These are phyloP conservation scores for Rhizopus sp. DNA, from an alignment of 371 early-diverging fungal species.

Conservation along the genomic window DNA sequence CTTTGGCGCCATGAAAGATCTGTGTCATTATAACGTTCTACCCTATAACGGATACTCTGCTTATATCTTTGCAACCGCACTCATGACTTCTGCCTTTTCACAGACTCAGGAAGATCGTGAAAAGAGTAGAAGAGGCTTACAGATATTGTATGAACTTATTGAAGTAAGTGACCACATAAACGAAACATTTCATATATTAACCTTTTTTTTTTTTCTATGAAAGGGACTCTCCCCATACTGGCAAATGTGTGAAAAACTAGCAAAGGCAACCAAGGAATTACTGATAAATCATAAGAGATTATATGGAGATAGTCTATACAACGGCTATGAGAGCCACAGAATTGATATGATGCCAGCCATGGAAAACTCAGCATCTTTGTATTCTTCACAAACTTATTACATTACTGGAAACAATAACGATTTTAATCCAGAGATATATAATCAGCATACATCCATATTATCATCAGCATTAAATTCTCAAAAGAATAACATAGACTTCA, in stretches of 20 bases:
- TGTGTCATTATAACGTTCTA: constrained; percentile 32
- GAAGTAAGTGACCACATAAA: constrained; percentile 13
- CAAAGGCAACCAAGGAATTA: constrained; percentile 41
- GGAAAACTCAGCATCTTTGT: too few species aligned
- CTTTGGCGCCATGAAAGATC: constrained; percentile 38
- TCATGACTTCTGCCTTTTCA: constrained; percentile 51
- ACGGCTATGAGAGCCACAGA: too few species aligned
- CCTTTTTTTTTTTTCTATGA: background rate
- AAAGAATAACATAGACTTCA: constrained; percentile 34
- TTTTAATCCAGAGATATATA: too few species aligned
- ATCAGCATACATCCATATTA: too few species aligned
- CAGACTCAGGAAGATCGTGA: constrained; percentile 33
- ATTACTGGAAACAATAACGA: too few species aligned
- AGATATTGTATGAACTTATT: constrained; percentile 28
- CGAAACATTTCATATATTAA: background rate
- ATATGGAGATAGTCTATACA: background rate
- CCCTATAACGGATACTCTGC: constrained; percentile 51
- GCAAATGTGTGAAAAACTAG: constrained; percentile 47
- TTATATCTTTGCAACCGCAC: constrained; percentile 45
- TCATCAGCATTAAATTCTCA: background rate
- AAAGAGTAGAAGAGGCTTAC: constrained; percentile 34
- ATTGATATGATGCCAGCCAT: background rate
- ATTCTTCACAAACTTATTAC: too few species aligned
- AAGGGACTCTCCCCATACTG: constrained; percentile 35
- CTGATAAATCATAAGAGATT: constrained; percentile 32